These are phyloP conservation scores for Coniella lustricola DNA, from an alignment of 2,329 filamentous ascomycete genomes.

Conservation along the genomic window DNA sequence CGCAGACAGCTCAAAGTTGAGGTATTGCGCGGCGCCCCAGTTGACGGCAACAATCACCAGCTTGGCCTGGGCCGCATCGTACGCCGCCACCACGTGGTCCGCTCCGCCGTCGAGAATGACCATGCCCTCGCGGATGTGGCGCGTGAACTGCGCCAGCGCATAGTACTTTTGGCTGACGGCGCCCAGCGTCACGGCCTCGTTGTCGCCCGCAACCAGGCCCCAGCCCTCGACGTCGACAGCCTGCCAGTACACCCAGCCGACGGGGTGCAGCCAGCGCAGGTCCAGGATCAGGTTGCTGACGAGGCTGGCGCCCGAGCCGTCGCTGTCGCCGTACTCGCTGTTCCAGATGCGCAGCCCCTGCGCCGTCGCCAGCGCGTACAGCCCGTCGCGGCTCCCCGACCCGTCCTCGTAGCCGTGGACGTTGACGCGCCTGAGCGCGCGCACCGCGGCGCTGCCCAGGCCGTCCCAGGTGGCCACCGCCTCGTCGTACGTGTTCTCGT, in stretches of 20 bases:
- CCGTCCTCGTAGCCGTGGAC: slow-evolving; percentile 37
- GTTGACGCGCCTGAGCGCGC: slow-evolving; percentile 30
- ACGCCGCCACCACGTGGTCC: slow-evolving; percentile 32
- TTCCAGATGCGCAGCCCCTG: slow-evolving; percentile 32
- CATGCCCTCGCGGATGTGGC: slow-evolving; percentile 36
- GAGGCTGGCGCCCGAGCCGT: slow-evolving; percentile 29
- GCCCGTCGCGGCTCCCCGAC: slow-evolving; percentile 26
- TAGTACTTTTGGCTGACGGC: slow-evolving; percentile 32
- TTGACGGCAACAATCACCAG: slow-evolving; percentile 34
- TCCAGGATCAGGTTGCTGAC: slow-evolving; percentile 33
- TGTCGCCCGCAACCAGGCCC: slow-evolving; percentile 34
- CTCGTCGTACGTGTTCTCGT: slow-evolving; percentile 34
- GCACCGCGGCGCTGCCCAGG: slow-evolving; percentile 23
- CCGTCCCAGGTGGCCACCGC: slow-evolving; percentile 28
- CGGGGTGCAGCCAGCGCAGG: slow-evolving; percentile 33
- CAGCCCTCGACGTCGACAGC: slow-evolving; percentile 33
- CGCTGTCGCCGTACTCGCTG: slow-evolving; percentile 36
- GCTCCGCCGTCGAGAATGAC: slow-evolving; percentile 29
- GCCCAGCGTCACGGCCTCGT: slow-evolving; percentile 26
- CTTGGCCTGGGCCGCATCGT: slow-evolving; percentile 27
- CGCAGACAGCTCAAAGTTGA: slow-evolving; percentile 31
- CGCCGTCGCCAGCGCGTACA: slow-evolving; percentile 24
- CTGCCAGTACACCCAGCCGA: slow-evolving; percentile 39
- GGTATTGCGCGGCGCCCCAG: slow-evolving; percentile 29
- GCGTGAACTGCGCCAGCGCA: slow-evolving; percentile 34